Evolutionary conservation across 1,284 basidiomycete genomes (phyloP).

Genomic region (Sporisorium reilianum): DNA sequence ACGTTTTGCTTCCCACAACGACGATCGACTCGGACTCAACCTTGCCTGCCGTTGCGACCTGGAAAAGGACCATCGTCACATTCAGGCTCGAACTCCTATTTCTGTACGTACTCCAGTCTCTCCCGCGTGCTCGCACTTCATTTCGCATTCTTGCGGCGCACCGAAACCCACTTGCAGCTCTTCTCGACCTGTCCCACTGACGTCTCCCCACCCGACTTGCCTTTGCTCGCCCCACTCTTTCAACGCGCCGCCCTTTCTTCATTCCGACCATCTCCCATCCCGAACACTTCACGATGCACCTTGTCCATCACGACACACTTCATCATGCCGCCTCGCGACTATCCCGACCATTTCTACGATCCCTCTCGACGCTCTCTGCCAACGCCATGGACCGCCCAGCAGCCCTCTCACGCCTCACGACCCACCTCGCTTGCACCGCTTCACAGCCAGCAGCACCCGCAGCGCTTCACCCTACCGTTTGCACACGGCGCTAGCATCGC

Average conservation of each 20-base stretch:
- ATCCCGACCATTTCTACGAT: conserved; percentile 2
- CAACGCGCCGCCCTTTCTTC: background rate
- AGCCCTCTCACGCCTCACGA: background rate
- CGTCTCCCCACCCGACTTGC: background rate
- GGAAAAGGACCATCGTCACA: background rate
- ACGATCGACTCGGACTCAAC: background rate
- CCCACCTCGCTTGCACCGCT: background rate
- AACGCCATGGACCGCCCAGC: conserved; percentile 13
- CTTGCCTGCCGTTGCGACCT: background rate
- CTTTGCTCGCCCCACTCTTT: background rate
- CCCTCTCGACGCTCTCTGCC: conserved; percentile 25
- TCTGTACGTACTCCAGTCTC: conserved; percentile 4
- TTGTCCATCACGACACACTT: background rate
- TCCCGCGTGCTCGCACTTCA: conserved; percentile 16
- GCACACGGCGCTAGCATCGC: conserved; percentile 3
- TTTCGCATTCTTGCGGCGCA: conserved; percentile 12
- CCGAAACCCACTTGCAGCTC: background rate
- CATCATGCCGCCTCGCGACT: conserved; percentile 23
- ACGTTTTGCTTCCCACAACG: background rate
- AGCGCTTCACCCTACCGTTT: conserved; percentile 22
- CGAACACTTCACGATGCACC: background rate
- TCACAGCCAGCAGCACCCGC: conserved; percentile 2
- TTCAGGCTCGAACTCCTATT: background rate
- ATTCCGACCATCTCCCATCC: background rate
- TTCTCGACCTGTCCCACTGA: conserved; percentile 5